These are phyloP conservation scores for Sphaerulina vaccinii DNA, from an alignment of 2,329 filamentous ascomycete species.

Conservation along the genomic window DNA sequence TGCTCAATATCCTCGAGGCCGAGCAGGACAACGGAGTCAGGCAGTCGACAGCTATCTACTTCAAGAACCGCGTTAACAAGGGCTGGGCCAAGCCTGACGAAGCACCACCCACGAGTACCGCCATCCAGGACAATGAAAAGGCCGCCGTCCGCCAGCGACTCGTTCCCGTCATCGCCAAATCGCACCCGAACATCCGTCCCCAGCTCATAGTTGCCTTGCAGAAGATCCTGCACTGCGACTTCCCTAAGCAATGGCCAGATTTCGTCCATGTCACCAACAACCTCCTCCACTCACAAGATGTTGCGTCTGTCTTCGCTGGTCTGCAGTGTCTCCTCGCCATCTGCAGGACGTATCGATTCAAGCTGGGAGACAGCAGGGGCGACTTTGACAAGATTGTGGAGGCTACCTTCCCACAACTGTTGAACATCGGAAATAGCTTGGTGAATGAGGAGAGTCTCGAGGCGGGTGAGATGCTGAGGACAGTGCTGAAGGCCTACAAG, in stretches of 20 bases:
- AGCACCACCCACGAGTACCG: conserved; percentile 52
- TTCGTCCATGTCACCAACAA: conserved; percentile 92
- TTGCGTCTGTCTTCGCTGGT: conserved; percentile 84
- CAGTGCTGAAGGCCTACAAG: conserved; percentile 95
- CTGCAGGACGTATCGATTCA: conserved; percentile 94
- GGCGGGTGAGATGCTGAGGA: conserved; percentile 93
- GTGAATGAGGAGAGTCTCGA: conserved; percentile 90
- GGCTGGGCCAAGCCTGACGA: conserved; percentile 83
- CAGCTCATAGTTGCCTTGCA: conserved; percentile 93
- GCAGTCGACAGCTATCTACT: conserved; percentile 89
- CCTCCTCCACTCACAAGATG: conserved; percentile 81
- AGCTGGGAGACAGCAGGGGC: conserved; percentile 73
- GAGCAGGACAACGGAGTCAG: conserved; percentile 84
- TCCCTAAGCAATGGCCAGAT: conserved; percentile 87
- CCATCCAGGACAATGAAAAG: conserved; percentile 88
- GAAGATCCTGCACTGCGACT: conserved; percentile 94
- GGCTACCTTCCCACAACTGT: conserved; percentile 81
- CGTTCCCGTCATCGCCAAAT: conserved; percentile 78
- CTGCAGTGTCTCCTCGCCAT: conserved; percentile 92
- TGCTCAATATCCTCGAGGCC: conserved; percentile 83
- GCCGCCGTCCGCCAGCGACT: conserved; percentile 80
- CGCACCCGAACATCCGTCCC: conserved; percentile 74
- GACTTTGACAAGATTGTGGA: conserved; percentile 96
- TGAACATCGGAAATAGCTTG: conserved; percentile 82
- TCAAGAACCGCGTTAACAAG: conserved; percentile 95